Conservation (phyloP, 176 grass and related monocot genomes). For the Avena insularis region DNA sequence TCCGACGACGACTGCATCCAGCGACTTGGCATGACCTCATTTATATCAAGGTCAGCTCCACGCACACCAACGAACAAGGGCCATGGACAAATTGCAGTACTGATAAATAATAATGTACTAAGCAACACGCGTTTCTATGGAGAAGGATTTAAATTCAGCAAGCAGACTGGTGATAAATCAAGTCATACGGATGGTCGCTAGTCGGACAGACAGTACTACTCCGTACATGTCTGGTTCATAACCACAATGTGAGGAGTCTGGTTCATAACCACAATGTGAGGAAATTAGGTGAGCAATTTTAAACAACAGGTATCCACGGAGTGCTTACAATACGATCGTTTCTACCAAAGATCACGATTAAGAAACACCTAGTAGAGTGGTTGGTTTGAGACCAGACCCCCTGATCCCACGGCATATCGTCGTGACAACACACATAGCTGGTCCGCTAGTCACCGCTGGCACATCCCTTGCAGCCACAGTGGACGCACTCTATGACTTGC, state of each 20-base stretch:
- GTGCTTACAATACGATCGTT: constrained; percentile 6
- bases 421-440: not conserved
- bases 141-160: too few relatives aligned
- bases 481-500: constrained; percentile 86
- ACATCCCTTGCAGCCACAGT: constrained; percentile 78
- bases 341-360: not conserved
- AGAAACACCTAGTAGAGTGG: not conserved
- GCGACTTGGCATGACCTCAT: constrained; percentile 14
- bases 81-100: not conserved
- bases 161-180: too few relatives aligned
- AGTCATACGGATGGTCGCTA: too few relatives aligned
- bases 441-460: constrained; percentile 68
- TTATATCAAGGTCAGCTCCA: constrained; percentile 30
- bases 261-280: not conserved
- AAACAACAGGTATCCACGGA: not conserved
- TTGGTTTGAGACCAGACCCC: not conserved
- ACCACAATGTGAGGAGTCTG: not conserved
- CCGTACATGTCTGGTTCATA: too few relatives aligned
- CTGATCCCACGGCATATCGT: not conserved
- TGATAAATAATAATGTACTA: too few relatives aligned
- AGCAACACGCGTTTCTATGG: too few relatives aligned
- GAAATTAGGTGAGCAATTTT: not conserved
- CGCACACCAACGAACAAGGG: not conserved
- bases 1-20: not conserved
- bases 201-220: too few relatives aligned